These are phyloP conservation scores for Ogataea nonfermentans DNA, from an alignment of 805 yeast species.

Conservation along the genomic window DNA sequence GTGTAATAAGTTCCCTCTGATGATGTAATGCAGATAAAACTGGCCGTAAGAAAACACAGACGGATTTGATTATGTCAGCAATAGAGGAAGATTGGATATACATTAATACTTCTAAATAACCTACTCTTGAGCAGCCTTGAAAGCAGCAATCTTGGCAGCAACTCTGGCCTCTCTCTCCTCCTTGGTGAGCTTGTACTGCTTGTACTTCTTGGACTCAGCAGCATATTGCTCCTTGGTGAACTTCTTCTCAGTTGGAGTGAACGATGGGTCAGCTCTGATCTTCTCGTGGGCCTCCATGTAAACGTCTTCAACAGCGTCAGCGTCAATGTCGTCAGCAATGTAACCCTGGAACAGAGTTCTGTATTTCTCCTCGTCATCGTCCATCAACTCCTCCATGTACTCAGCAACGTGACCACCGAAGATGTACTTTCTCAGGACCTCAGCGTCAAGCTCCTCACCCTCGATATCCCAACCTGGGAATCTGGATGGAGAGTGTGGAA, in stretches of 20 bases:
- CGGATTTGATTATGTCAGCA: not conserved
- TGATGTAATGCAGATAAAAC: conserved; percentile 8
- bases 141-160: conserved; percentile 91
- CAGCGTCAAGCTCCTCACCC: conserved; percentile 97
- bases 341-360: conserved; percentile 92
- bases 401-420: conserved; percentile 99
- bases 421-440: conserved; percentile 96
- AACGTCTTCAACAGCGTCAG: conserved; percentile 94
- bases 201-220: conserved; percentile 93
- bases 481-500: conserved; percentile 99
- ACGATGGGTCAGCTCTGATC: conserved; percentile 93
- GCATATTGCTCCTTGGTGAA: conserved; percentile 98
- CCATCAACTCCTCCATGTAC: conserved; percentile 99
- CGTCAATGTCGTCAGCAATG: conserved; percentile 95
- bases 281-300: conserved; percentile 92
- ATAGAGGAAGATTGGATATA: too few relatives aligned
- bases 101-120: conserved; percentile 12
- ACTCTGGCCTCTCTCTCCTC: conserved; percentile 89
- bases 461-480: conserved; percentile 99
- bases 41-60: not conserved
- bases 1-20: not conserved
- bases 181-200: conserved; percentile 79
- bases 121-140: conserved; percentile 53
- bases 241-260: conserved; percentile 87
- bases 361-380: conserved; percentile 99